These are phyloP conservation scores for Kwoniella mangroviensis DNA, from an alignment of 768 basidiomycete species.

Conservation along the genomic window DNA sequence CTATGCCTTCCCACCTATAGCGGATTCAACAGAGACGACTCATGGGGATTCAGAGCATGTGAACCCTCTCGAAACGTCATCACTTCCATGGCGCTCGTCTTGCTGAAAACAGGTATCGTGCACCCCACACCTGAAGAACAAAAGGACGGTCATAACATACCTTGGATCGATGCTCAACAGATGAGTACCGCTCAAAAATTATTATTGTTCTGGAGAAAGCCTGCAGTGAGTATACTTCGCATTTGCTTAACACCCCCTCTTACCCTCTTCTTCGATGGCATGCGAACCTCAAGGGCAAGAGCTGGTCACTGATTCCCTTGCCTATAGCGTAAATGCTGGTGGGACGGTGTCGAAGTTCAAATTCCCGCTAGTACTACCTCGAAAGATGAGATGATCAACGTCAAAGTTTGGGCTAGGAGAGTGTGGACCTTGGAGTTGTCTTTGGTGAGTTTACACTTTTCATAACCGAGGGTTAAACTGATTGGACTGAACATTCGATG, in stretches of 20 bases:
- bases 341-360: constrained; percentile 95
- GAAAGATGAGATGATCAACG: constrained; percentile 61
- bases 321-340: constrained; percentile 94
- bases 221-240: constrained; percentile 74
- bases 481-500: not conserved
- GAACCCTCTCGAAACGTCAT: constrained; percentile 97
- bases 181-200: constrained; percentile 98
- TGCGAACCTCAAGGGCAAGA: too few species aligned
- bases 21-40: constrained; percentile 95
- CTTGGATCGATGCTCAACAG: constrained; percentile 85
- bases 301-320: not conserved
- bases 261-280: too few species aligned
- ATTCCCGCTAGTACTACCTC: constrained; percentile 65
- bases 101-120: constrained; percentile 93
- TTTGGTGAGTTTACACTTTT: constrained; percentile 64
- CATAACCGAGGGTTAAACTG: too few species aligned
- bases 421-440: constrained; percentile 99
- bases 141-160: constrained; percentile 57
- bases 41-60: constrained; percentile 95
- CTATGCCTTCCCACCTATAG: constrained; percentile 59
- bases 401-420: constrained; percentile 94
- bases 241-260: constrained; percentile 1
- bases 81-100: constrained; percentile 94
- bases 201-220: constrained; percentile 97
- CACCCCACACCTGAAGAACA: constrained; percentile 61